Base-by-base conservation (phyloP, 2,329 filamentous ascomycete species). In the Ambrosiella beaveri region DNA sequence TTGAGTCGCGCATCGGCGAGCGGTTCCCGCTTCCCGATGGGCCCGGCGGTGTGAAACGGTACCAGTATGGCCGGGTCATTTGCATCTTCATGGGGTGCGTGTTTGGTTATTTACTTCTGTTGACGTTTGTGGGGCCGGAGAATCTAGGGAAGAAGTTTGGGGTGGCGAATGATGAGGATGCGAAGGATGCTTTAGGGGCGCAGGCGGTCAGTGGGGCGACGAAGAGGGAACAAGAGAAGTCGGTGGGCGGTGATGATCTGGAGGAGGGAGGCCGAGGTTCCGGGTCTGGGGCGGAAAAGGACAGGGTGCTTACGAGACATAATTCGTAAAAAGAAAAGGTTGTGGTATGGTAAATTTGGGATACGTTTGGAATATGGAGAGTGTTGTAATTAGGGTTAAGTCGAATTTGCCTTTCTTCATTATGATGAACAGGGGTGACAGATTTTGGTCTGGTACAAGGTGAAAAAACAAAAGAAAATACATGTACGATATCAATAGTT, bases 81-180 rank as follows among this genome's bases (percentile, higher is more conserved):
- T 88, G 84, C 66, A 93, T 94, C 65, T 95, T 95, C 70, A 89
- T 95, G 85, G 89, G 77, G 0, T 88, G 84, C 63, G 88, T 94
- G 1, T 95, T 78, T 64, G 75, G 66, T 35, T 82, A 80, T 61
- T 73, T 79, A n/a, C 74, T 82, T 41, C 1, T 80, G 5, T 66
- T 88, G 57, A 83, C 82, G 0, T 68, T 86, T 8, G 49, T 86
- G 2, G 85, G 85, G 0, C 77, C 77, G 0, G 77, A 80, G 69
- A 72, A 77, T 59, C 65, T 79, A 57, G 66, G 70, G 39, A 71
- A 74, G 62, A 75, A 71, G 62, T 78, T 80, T 63, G 76, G 78
- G 57, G 70, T 75, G 0, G 69, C 63, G 2, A 70, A 76, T 54
- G 76, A 78, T 58, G 67, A 69, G 49, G 75, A 79, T 51, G 69